These are phyloP conservation scores for Diaporthe vaccinii DNA, from an alignment of 2,329 filamentous ascomycete species.

Conservation along the genomic window DNA sequence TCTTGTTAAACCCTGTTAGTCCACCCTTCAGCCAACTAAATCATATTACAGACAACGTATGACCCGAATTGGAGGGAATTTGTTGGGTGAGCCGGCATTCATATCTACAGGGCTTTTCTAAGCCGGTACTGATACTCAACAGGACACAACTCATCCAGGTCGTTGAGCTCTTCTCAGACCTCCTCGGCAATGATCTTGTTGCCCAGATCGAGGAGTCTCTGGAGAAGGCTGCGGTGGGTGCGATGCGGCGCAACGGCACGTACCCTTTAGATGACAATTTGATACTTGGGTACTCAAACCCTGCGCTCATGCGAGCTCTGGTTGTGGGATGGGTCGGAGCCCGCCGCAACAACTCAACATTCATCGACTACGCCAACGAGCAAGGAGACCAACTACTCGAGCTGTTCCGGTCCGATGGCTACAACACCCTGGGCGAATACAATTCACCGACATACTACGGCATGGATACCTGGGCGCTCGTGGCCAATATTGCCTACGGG, in stretches of 20 bases:
- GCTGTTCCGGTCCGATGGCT: slow-evolving; percentile 50
- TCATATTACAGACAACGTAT: slow-evolving; percentile 42
- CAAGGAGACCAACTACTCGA: slow-evolving; percentile 49
- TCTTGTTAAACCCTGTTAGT: background rate
- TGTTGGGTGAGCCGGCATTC: slow-evolving; percentile 45
- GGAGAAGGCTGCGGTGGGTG: slow-evolving; percentile 53
- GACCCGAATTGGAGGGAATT: slow-evolving; percentile 56
- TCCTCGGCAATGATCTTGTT: slow-evolving; percentile 50
- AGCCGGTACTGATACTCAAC: background rate
- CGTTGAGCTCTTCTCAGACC: slow-evolving; percentile 51
- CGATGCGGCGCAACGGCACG: slow-evolving; percentile 56
- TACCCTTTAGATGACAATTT: slow-evolving; percentile 55
- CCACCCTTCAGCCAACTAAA: background rate
- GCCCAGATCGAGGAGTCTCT: slow-evolving; percentile 53
- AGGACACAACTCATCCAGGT: slow-evolving; percentile 53
- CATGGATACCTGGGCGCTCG: slow-evolving; percentile 57
- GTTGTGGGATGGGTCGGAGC: slow-evolving; percentile 57
- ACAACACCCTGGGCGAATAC: slow-evolving; percentile 54
- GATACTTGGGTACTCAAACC: slow-evolving; percentile 57
- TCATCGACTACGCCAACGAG: slow-evolving; percentile 53
- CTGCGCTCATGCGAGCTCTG: slow-evolving; percentile 55
- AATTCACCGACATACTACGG: slow-evolving; percentile 58
- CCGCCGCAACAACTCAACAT: slow-evolving; percentile 52
- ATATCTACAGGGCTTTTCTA: too few species aligned
- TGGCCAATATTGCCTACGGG: slow-evolving; percentile 54